phyloP scores from a whole-genome alignment of 352 stramenopile species.

The Aphanomyces cochlioides region DNA sequence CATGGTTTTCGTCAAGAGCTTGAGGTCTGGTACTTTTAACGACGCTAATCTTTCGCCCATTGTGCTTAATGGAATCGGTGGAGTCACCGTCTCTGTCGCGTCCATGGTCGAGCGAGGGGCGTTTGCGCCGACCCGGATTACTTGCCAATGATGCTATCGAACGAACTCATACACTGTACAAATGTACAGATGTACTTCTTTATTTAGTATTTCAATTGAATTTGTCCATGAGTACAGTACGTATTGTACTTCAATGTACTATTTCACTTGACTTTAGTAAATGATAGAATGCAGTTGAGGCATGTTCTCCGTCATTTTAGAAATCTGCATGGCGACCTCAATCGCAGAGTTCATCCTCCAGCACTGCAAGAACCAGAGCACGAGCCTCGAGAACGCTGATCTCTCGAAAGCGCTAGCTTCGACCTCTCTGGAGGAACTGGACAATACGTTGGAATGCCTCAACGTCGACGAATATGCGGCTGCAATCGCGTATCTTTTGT shows the following conservation, averaged over 20 bases:
- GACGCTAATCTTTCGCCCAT: constrained; percentile 6
- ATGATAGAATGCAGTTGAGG: not conserved
- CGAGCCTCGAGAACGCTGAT: not conserved
- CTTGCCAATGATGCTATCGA: constrained; percentile 18
- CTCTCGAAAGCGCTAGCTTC: not conserved
- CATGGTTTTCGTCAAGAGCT: constrained; percentile 61
- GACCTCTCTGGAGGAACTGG: constrained; percentile 4
- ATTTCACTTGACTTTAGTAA: not conserved
- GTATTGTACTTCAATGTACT: not conserved
- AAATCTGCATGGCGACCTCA: not conserved
- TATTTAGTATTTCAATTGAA: not conserved
- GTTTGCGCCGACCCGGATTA: constrained; percentile 1
- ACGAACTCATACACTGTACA: constrained; percentile 2
- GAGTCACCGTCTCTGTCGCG: not conserved
- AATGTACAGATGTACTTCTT: not conserved
- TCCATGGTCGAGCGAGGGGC: not conserved
- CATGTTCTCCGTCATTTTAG: too few species aligned
- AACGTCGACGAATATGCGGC: constrained; percentile 19
- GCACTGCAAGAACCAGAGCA: constrained; percentile 6
- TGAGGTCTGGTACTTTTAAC: constrained; percentile 57
- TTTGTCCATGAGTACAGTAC: not conserved
- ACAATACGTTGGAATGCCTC: constrained; percentile 13
- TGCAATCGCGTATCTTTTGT: constrained; percentile 20
- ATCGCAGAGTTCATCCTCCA: constrained; percentile 25
- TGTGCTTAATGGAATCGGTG: not conserved